Evolutionary conservation across 352 stramenopile species (phyloP).

Genomic region (Pythium dissotocum): DNA sequence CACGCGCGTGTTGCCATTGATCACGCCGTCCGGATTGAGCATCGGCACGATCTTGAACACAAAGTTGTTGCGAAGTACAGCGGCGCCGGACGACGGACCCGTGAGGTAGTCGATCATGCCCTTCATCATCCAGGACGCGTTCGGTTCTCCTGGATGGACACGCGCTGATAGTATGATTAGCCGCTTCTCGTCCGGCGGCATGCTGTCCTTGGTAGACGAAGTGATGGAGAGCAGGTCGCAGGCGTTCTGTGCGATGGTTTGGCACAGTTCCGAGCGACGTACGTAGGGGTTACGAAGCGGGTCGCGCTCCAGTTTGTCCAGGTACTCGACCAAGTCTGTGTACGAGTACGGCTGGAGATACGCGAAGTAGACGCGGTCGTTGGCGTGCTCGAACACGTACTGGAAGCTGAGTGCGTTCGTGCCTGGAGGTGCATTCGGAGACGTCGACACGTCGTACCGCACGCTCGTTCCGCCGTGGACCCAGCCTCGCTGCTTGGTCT

Average conservation of each 20-base stretch:
- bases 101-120: conserved; percentile 92
- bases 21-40: conserved; percentile 92
- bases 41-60: conserved; percentile 92
- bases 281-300: conserved; percentile 41
- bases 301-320: conserved; percentile 62
- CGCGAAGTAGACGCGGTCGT: conserved; percentile 81
- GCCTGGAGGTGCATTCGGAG: conserved; percentile 37
- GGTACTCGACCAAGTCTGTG: conserved; percentile 80
- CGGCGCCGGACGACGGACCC: conserved; percentile 52
- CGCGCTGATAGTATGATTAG: conserved; percentile 85
- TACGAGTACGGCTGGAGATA: conserved; percentile 89
- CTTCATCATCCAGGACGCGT: conserved; percentile 92
- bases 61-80: conserved; percentile 73
- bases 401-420: conserved; percentile 65
- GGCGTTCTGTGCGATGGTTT: conserved; percentile 79
- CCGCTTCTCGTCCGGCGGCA: conserved; percentile 47
- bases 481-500: conserved; percentile 52
- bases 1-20: conserved; percentile 91
- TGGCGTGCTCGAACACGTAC: conserved; percentile 64
- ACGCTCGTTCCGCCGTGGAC: conserved; percentile 58
- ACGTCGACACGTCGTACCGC: conserved; percentile 53
- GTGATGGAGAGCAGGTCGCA: conserved; percentile 92
- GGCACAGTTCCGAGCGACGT: conserved; percentile 76
- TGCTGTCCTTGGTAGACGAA: conserved; percentile 38
- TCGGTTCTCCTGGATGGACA: conserved; percentile 90